Conservation (phyloP, 2,329 filamentous ascomycete genomes). For the Penicillium sp. region DNA sequence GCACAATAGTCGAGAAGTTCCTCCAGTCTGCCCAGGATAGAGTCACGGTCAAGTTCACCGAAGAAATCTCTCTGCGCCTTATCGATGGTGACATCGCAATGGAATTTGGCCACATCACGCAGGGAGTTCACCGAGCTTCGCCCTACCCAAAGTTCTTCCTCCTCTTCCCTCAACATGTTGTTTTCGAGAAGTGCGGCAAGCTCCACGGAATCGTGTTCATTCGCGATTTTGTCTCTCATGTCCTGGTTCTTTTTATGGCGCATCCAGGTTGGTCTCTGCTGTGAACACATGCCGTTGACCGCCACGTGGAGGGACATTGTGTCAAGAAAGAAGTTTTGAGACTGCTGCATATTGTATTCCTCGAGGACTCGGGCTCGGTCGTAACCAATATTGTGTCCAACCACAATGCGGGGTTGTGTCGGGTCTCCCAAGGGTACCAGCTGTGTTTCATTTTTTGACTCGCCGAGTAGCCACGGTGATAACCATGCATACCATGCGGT, state of each 20-base stretch:
- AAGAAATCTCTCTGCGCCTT: constrained; percentile 86
- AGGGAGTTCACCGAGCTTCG: constrained; percentile 93
- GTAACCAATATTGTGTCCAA: constrained; percentile 95
- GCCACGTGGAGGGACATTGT: constrained; percentile 98
- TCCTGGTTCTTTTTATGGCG: constrained; percentile 90
- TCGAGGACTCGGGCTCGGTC: constrained; percentile 84
- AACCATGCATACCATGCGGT: constrained; percentile 97
- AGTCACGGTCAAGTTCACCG: constrained; percentile 71
- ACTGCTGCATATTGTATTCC: constrained; percentile 82
- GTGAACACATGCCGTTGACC: constrained; percentile 98
- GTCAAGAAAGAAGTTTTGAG: constrained; percentile 83
- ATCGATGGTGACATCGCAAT: constrained; percentile 86
- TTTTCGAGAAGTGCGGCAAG: constrained; percentile 68
- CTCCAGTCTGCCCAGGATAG: constrained; percentile 69
- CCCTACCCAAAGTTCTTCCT: constrained; percentile 94
- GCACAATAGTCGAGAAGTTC: constrained; percentile 91
- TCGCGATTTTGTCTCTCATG: constrained; percentile 73
- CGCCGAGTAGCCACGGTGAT: constrained; percentile 87
- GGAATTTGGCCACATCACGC: constrained; percentile 93
- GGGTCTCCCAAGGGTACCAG: constrained; percentile 84
- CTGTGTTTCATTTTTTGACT: constrained; percentile 73
- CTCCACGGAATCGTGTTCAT: constrained; percentile 67
- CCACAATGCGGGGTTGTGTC: constrained; percentile 68
- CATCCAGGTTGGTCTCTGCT: constrained; percentile 95
- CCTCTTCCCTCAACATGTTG: constrained; percentile 69